Base-by-base conservation (phyloP, 768 basidiomycete species). In the Lactifluus hygrophoroides region DNA sequence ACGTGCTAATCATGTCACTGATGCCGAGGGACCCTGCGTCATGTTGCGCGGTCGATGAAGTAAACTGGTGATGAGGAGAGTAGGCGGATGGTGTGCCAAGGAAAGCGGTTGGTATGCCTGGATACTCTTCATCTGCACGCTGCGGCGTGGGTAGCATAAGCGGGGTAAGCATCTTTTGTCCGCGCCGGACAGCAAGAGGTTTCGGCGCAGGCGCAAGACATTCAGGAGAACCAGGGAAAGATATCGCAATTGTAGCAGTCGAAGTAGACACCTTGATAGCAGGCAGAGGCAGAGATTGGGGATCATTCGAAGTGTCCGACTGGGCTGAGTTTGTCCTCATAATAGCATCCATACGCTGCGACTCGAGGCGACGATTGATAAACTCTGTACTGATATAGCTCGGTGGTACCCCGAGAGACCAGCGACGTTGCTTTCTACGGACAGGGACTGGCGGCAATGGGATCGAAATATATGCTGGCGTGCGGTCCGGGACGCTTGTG, bases 41-140 rank as follows among this genome's bases (percentile, higher is more conserved):
- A 10, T 52, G 13, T n/a, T 55, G 58, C 14, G n/a, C 30, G 8
- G 17, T 34, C 27, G 35, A 46, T 21, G 59, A 51, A 7, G 58
- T 40, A 14, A 59, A 40, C 21, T 69, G 66, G 37, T 70, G 69
- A 30, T 57, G 60, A 2, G 75, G 73, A 5, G 68, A 69, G 61
- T 70, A 69, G 21, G 66, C 54, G 7, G 68, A 63, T 0, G 73
- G 67, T 3, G 75, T 73, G 14, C 75, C 73, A 14, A 71, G 68
- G 66, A 77, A 77, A 7, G 76, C 72, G 16, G 72, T 74, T 6
- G 76, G 76, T 14, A 77, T 73, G 51, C 71, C 71, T 21, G 76
- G 76, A 55, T 77, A 77, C 7, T 64, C 52, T 40, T 65, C 67
- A 19, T 45, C 10, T 59, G 58, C 47, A 66, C 57, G 44, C 64